A percentile compares a stretch with the other conserved stretches of the same genome.
phyloP scores from a whole-genome alignment of 1,139 yeast genomes.

The Debaryomyces subglobosus region DNA sequence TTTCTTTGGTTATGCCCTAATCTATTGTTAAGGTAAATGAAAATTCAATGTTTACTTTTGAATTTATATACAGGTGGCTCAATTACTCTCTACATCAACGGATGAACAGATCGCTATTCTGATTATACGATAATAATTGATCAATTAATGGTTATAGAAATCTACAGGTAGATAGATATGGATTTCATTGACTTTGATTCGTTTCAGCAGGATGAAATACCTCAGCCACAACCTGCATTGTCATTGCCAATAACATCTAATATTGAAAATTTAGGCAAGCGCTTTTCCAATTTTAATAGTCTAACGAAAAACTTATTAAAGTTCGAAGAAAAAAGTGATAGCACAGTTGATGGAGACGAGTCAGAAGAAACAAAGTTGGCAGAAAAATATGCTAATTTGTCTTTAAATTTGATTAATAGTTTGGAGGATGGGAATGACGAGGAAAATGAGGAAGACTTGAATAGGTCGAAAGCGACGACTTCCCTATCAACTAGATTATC shows the following conservation, averaged over 20 bases:
- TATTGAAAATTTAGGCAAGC: conserved; percentile 41
- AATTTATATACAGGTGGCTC: not conserved
- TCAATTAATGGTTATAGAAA: not conserved
- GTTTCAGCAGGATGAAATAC: conserved; percentile 34
- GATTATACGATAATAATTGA: not conserved
- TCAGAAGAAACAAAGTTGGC: conserved; percentile 23
- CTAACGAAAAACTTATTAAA: conserved; percentile 35
- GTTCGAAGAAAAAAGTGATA: conserved; percentile 17
- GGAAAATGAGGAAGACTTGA: conserved; percentile 7
- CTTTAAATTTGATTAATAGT: conserved; percentile 25
- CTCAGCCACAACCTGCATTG: conserved; percentile 51
- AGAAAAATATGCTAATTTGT: conserved; percentile 42
- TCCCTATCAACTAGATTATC: conserved; percentile 51
- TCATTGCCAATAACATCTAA: conserved; percentile 47
- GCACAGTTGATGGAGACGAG: conserved; percentile 12
- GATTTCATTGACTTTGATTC: conserved; percentile 50
- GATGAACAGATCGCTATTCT: not conserved
- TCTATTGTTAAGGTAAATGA: not conserved
- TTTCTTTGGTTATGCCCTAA: not conserved
- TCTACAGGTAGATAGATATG: conserved; percentile 24
- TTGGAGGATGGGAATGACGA: conserved; percentile 12
- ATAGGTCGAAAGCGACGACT: conserved; percentile 10
- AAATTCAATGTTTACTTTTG: not conserved
- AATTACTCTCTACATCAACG: not conserved
- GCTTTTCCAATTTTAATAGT: conserved; percentile 37